Percentiles rank a stretch among this genome's conserved stretches.
Conservation (phyloP, 441 rosid species). For the Aleurites moluccanus region DNA sequence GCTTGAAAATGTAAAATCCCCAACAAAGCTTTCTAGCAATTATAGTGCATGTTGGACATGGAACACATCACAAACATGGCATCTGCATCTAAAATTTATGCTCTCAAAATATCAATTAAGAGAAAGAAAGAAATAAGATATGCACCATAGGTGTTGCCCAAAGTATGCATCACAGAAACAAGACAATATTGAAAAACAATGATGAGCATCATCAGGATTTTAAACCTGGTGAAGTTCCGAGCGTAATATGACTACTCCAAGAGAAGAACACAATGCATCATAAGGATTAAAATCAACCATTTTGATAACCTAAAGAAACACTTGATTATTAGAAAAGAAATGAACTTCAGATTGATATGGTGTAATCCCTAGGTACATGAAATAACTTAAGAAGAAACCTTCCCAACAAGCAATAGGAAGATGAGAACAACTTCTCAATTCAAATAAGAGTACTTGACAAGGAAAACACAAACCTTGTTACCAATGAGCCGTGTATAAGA, state of each 20-base stretch:
- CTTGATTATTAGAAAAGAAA: background rate
- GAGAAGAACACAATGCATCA: conserved; percentile 7
- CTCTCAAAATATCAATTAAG: background rate
- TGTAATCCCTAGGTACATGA: background rate
- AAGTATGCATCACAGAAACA: background rate
- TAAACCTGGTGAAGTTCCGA: background rate
- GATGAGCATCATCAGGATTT: background rate
- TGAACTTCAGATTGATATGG: background rate
- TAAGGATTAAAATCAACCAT: conserved; percentile 13
- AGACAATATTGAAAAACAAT: background rate
- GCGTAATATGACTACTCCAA: background rate
- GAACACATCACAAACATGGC: background rate
- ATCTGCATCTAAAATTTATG: conserved; percentile 1
- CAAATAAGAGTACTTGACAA: background rate
- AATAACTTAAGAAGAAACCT: conserved; percentile 8
- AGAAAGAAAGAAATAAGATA: background rate
- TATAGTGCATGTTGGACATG: background rate
- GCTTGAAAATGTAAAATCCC: background rate
- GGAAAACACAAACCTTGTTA: conserved; percentile 54
- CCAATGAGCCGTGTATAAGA: conserved; percentile 60
- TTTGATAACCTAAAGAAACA: background rate
- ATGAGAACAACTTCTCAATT: background rate
- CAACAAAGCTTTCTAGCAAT: background rate
- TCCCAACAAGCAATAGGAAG: conserved; percentile 1
- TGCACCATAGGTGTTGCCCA: background rate